A percentile compares a stretch with the other conserved stretches of the same genome.
phyloP scores from a whole-genome alignment of 305 asterid genomes.

The Solanum aculeatissimum region DNA sequence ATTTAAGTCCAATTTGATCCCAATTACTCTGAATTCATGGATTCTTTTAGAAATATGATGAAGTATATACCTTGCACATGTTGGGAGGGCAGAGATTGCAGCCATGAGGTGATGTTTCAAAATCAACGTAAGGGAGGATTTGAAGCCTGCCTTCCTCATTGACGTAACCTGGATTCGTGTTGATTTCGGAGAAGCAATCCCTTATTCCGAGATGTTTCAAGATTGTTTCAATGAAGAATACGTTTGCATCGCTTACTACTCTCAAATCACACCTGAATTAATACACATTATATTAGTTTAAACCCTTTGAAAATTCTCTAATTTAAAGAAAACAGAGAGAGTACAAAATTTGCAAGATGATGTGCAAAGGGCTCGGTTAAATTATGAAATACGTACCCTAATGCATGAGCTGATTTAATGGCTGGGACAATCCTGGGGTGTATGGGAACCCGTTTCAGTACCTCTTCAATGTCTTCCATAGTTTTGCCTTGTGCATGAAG shows the following conservation, averaged over 20 bases:
- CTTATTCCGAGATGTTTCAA: conserved; percentile 48
- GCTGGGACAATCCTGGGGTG: conserved; percentile 38
- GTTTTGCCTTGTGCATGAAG: conserved; percentile 41
- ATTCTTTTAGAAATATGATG: not conserved
- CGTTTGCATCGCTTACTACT: conserved; percentile 70
- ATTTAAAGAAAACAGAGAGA: not conserved
- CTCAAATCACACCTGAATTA: conserved; percentile 65
- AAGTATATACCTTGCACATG: conserved; percentile 59
- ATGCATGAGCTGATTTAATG: conserved; percentile 47
- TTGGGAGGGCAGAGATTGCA: conserved; percentile 72
- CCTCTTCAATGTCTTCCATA: conserved; percentile 35
- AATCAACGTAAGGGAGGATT: conserved; percentile 45
- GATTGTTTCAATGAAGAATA: conserved; percentile 57
- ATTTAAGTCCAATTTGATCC: too few relatives aligned
- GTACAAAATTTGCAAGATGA: not conserved
- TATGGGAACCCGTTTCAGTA: conserved; percentile 45
- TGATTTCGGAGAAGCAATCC: conserved; percentile 58
- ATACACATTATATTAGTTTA: not conserved
- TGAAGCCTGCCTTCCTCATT: conserved; percentile 47
- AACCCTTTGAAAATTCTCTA: not conserved
- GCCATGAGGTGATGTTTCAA: conserved; percentile 24
- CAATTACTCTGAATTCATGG: too few relatives aligned
- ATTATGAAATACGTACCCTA: conserved; percentile 28
- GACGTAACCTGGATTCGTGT: conserved; percentile 42
- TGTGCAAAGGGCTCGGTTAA: not conserved